Conservation (phyloP, 495 filamentous ascomycete species). For the Penicillium malachiteum region DNA sequence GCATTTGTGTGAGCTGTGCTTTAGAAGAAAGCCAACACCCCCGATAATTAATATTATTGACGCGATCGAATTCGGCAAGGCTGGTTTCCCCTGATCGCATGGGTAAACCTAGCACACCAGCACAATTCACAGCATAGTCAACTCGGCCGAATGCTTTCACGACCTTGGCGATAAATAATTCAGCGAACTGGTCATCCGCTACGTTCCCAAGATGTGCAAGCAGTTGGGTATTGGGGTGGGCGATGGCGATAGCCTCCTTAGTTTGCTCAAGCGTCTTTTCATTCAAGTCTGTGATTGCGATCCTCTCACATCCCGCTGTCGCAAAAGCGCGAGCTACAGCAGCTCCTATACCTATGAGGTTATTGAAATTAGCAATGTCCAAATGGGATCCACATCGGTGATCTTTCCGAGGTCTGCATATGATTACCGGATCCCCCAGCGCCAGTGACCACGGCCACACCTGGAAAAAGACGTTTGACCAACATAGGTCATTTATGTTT, state of each 20-base stretch:
- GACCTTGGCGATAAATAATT: conserved; percentile 33
- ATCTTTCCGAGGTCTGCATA: background rate
- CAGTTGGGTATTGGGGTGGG: conserved; percentile 29
- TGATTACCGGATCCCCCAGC: conserved; percentile 30
- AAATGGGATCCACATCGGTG: background rate
- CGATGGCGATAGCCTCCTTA: conserved; percentile 23
- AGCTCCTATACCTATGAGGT: conserved; percentile 50
- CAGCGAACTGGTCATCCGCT: conserved; percentile 41
- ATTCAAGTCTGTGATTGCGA: conserved; percentile 53
- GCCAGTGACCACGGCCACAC: conserved; percentile 33
- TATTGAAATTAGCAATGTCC: background rate
- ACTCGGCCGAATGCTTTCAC: conserved; percentile 40
- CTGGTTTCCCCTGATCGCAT: conserved; percentile 36
- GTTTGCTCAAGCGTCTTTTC: conserved; percentile 36
- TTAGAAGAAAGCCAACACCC: conserved; percentile 52
- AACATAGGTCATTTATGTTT: background rate
- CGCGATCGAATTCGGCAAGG: conserved; percentile 43
- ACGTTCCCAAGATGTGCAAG: conserved; percentile 40
- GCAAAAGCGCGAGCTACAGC: conserved; percentile 52
- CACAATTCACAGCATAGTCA: conserved; percentile 54
- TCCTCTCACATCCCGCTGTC: conserved; percentile 43
- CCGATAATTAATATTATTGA: conserved; percentile 53
- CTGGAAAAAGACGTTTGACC: conserved; percentile 22
- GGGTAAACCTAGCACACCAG: conserved; percentile 43
- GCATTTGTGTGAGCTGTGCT: conserved; percentile 48